Evolutionary conservation across 2,329 filamentous ascomycete genomes (phyloP).

Genomic region (Helotiales sp.): DNA sequence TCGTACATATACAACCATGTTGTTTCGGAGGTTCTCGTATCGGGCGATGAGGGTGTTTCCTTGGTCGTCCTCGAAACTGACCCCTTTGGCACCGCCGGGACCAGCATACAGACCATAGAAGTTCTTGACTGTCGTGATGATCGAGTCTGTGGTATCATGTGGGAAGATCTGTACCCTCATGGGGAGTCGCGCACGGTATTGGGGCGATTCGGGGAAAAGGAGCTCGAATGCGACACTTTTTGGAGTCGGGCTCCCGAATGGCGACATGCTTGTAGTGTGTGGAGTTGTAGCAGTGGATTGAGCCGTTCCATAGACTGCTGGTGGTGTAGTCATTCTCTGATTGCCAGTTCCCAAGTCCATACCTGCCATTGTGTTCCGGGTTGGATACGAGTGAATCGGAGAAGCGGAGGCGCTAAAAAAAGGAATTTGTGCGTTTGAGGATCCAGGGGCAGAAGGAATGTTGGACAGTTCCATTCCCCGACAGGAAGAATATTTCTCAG

Average conservation of each 20-base stretch:
- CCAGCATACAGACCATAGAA: constrained; percentile 95
- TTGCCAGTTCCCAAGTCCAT: constrained; percentile 35
- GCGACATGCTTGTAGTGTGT: constrained; percentile 40
- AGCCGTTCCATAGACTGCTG: constrained; percentile 32
- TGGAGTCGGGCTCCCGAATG: constrained; percentile 49
- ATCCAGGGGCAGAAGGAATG: constrained; percentile 33
- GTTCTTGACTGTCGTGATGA: constrained; percentile 98
- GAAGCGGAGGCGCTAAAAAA: constrained; percentile 31
- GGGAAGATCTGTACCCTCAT: constrained; percentile 90
- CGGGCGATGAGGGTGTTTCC: constrained; percentile 92
- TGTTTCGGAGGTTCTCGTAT: constrained; percentile 92
- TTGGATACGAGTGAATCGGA: constrained; percentile 36
- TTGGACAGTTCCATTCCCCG: constrained; percentile 35
- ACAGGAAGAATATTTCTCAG: constrained; percentile 11
- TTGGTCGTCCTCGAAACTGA: constrained; percentile 92
- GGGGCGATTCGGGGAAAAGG: constrained; percentile 69
- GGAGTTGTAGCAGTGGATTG: constrained; percentile 37
- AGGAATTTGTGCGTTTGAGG: constrained; percentile 37
- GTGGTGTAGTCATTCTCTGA: constrained; percentile 40
- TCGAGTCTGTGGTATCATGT: constrained; percentile 96
- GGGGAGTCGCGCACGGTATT: constrained; percentile 76
- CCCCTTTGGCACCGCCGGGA: constrained; percentile 70
- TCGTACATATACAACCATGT: constrained; percentile 92
- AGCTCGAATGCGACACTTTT: constrained; percentile 84
- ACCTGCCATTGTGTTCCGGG: constrained; percentile 38